Conservation (phyloP, 352 stramenopile genomes). For the Phytopythium ostracodes region DNA sequence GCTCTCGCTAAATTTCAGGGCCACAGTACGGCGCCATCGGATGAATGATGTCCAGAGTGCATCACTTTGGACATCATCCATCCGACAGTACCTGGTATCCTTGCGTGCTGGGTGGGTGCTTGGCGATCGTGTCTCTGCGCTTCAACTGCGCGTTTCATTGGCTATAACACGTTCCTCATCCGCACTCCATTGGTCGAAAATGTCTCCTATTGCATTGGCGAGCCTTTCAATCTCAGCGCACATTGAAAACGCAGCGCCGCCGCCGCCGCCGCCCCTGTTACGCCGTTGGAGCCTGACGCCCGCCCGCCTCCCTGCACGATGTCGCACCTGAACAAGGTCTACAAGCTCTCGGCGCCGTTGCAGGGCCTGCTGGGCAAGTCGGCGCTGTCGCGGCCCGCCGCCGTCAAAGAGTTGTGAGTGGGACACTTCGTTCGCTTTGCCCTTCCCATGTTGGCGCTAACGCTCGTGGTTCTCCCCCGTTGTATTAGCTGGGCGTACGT, state of each 20-base stretch:
- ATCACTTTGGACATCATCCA: too few relatives aligned
- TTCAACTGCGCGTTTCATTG: background rate
- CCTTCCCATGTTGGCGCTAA: too few relatives aligned
- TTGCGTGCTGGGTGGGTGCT: too few relatives aligned
- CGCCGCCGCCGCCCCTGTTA: background rate
- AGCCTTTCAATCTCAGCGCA: background rate
- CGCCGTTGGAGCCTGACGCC: background rate
- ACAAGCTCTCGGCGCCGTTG: constrained; percentile 59
- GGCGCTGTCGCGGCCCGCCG: constrained; percentile 59
- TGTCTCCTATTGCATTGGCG: background rate
- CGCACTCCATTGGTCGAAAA: background rate
- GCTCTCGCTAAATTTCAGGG: too few relatives aligned
- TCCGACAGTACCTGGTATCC: too few relatives aligned
- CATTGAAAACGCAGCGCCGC: background rate
- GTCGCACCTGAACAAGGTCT: constrained; percentile 25
- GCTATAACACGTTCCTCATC: background rate
- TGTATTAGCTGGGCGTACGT: constrained; percentile 70
- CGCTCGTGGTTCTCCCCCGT: background rate
- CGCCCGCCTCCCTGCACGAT: background rate
- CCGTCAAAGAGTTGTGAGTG: constrained; percentile 78
- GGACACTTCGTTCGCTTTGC: too few relatives aligned
- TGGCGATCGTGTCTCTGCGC: constrained; percentile 1
- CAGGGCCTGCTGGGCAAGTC: constrained; percentile 61
- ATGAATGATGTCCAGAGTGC: too few relatives aligned
- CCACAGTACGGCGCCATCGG: too few relatives aligned